phyloP scores from a whole-genome alignment of 2,329 filamentous ascomycete species.

The Ophiostoma ulmi region DNA sequence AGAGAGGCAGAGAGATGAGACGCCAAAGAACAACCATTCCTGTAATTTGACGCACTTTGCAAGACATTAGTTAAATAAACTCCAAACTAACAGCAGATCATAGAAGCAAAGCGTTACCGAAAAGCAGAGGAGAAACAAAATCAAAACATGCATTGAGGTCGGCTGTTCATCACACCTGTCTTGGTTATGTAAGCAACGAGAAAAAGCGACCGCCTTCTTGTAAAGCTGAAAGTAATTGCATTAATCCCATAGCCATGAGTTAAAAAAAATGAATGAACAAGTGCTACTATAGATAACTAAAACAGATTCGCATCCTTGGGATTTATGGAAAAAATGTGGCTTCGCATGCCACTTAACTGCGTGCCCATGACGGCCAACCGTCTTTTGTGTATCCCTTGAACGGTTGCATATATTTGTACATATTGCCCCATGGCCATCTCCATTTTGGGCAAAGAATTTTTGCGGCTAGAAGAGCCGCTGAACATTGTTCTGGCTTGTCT shows the following conservation, averaged over 20 bases:
- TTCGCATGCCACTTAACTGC: neutral
- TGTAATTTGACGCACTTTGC: neutral
- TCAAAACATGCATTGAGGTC: neutral
- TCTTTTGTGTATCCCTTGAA: neutral
- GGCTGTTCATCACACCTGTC: neutral
- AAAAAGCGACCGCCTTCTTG: no score
- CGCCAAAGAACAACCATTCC: neutral
- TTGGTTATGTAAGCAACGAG: neutral
- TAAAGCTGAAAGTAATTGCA: neutral
- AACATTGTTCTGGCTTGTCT: neutral
- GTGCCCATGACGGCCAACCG: neutral
- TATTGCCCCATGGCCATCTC: slow-evolving; percentile 6
- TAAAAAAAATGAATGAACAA: neutral
- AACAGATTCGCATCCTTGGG: neutral
- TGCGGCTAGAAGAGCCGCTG: neutral
- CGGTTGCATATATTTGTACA: slow-evolving; percentile 6
- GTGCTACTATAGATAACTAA: slow-evolving; percentile 8
- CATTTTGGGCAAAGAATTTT: neutral
- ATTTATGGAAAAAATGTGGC: neutral
- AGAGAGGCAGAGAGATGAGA: neutral
- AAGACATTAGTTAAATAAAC: neutral
- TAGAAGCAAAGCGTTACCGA: neutral
- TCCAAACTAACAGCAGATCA: neutral
- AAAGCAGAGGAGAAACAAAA: neutral
- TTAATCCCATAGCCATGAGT: neutral